phyloP scores from a whole-genome alignment of 164 flowering plant species.

The Warburgia ugandensis region DNA sequence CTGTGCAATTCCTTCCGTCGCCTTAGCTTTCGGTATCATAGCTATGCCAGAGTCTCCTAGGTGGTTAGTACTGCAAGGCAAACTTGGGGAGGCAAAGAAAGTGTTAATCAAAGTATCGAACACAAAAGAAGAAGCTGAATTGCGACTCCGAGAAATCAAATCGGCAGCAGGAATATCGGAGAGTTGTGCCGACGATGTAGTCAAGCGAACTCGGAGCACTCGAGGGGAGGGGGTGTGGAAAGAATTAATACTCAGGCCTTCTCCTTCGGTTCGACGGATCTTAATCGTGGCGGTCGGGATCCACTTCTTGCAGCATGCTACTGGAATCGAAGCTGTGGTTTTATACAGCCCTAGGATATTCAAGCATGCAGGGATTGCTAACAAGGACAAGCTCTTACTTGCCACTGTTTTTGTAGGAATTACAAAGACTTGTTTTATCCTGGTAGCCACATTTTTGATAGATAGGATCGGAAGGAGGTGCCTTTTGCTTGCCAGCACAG shows the following conservation, averaged over 20 bases:
- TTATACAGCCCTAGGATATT: constrained; percentile 55
- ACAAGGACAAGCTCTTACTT: constrained; percentile 15
- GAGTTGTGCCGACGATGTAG: constrained; percentile 34
- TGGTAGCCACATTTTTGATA: constrained; percentile 20
- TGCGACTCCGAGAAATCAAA: constrained; percentile 48
- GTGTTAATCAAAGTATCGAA: constrained; percentile 49
- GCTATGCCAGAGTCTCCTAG: constrained; percentile 78
- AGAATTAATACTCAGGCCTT: constrained; percentile 42
- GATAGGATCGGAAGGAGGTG: too few relatives aligned
- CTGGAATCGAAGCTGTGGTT: constrained; percentile 62
- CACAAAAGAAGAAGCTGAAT: constrained; percentile 36
- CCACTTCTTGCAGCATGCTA: constrained; percentile 62
- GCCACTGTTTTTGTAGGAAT: constrained; percentile 29
- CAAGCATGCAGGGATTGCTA: constrained; percentile 9
- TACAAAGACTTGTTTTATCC: constrained; percentile 20
- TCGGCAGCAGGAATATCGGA: constrained; percentile 48
- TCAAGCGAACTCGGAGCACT: not conserved
- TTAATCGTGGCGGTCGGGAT: constrained; percentile 49
- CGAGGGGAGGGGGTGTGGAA: constrained; percentile 38
- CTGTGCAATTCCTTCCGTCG: constrained; percentile 50
- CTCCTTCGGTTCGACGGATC: constrained; percentile 46
- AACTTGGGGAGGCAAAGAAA: constrained; percentile 48
- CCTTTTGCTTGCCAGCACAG: too few relatives aligned
- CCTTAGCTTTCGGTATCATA: constrained; percentile 34
- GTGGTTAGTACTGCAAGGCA: constrained; percentile 68